A percentile compares a stretch with the other conserved stretches of the same genome.
These are phyloP conservation scores for Gelatoporia subvermispora DNA, from an alignment of 768 basidiomycete species.

Conservation along the genomic window DNA sequence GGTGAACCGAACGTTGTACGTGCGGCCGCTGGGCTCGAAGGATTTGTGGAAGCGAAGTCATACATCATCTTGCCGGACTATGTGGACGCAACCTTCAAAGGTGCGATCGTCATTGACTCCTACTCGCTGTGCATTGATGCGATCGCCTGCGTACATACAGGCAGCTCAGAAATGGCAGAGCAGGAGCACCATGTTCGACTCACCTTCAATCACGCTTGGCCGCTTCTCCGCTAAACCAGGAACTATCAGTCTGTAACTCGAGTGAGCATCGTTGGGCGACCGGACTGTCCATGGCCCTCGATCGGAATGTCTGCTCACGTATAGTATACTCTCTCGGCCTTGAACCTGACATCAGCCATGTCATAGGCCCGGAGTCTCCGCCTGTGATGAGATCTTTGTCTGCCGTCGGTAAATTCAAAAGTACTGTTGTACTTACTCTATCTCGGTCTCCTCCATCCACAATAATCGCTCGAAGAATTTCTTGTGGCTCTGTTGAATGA, in stretches of 20 bases:
- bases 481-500: slow-evolving; percentile 38
- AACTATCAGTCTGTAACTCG: slow-evolving; percentile 4
- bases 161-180: too few species aligned
- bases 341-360: slow-evolving; percentile 9
- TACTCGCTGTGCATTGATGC: not conserved
- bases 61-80: slow-evolving; percentile 44
- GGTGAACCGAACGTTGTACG: slow-evolving; percentile 47
- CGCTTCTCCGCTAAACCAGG: slow-evolving; percentile 16
- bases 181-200: not conserved
- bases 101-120: not conserved
- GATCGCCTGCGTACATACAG: not conserved
- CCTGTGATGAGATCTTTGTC: slow-evolving; percentile 13
- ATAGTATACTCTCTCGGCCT: slow-evolving; percentile 3
- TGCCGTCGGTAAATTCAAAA: not conserved
- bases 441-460: slow-evolving; percentile 45
- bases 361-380: slow-evolving; percentile 29
- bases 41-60: slow-evolving; percentile 40
- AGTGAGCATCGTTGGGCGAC: not conserved
- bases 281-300: not conserved
- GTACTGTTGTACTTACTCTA: slow-evolving; percentile 16
- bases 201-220: slow-evolving; percentile 7
- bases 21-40: slow-evolving; percentile 31
- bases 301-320: not conserved
- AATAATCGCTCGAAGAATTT: slow-evolving; percentile 46
- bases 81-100: slow-evolving; percentile 55